Conservation (phyloP, 768 basidiomycete genomes). For the Mycena haematopus region DNA sequence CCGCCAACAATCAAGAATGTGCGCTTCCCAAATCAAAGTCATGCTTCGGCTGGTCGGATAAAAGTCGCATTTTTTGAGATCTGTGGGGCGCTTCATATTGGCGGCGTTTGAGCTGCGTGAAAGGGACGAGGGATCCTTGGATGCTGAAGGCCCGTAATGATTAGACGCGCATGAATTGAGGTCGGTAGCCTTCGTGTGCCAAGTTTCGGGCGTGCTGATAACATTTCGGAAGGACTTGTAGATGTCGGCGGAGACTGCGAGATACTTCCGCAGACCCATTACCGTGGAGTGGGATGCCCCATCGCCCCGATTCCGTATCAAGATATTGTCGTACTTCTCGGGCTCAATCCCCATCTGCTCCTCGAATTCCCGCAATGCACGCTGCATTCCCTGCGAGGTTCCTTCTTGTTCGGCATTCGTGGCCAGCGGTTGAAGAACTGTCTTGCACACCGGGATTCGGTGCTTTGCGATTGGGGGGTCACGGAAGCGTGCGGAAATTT, state of each 20-base stretch:
- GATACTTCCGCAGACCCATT: not conserved
- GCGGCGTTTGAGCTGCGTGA: not conserved
- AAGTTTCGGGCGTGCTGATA: conserved; percentile 28
- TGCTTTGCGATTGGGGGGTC: not conserved
- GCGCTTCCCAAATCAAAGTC: conserved; percentile 32
- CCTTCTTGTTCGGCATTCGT: not conserved
- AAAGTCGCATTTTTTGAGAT: conserved; percentile 33
- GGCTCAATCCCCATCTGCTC: not conserved
- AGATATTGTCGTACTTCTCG: not conserved
- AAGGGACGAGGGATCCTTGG: conserved; percentile 29
- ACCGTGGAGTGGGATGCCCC: not conserved
- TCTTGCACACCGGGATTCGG: not conserved
- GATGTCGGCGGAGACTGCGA: conserved; percentile 7
- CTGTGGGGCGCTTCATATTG: conserved; percentile 29
- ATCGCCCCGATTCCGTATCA: not conserved
- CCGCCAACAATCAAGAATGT: conserved; percentile 30
- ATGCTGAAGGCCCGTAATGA: conserved; percentile 29
- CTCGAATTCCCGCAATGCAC: not conserved
- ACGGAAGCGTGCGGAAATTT: not conserved
- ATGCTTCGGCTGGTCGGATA: conserved; percentile 33
- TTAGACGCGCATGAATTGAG: conserved; percentile 29
- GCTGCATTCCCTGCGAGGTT: not conserved
- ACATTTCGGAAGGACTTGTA: conserved; percentile 21
- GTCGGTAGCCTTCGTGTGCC: conserved; percentile 30
- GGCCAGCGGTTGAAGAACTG: not conserved